phyloP scores from a whole-genome alignment of 768 basidiomycete genomes.

The Cystofilobasidium bisporidii region DNA sequence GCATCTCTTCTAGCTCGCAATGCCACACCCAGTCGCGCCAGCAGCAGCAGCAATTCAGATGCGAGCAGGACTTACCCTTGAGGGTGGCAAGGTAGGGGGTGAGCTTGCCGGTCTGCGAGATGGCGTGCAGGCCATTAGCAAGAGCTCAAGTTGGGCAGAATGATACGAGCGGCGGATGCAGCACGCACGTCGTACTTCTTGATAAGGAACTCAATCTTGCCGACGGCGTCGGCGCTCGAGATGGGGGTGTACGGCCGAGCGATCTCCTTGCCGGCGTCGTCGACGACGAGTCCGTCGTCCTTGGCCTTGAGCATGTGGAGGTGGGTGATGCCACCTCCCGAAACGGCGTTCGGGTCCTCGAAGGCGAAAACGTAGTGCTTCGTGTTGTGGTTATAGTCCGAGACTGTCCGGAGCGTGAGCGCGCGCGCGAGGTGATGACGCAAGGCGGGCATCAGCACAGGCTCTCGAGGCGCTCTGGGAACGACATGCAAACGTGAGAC shows the following conservation, averaged over 20 bases:
- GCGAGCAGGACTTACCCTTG: conserved; percentile 47
- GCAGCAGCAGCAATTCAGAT: too few relatives aligned
- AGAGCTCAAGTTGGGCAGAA: too few relatives aligned
- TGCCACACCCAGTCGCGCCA: too few relatives aligned
- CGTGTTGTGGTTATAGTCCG: conserved; percentile 91
- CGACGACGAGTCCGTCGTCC: conserved; percentile 50
- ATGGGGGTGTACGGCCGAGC: conserved; percentile 83
- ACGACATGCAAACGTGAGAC: conserved; percentile 42
- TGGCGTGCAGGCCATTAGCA: too few relatives aligned
- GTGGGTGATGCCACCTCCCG: conserved; percentile 67
- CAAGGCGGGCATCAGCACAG: background rate
- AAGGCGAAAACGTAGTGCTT: conserved; percentile 48
- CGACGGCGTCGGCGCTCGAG: conserved; percentile 62
- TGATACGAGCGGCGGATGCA: too few relatives aligned
- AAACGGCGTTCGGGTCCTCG: conserved; percentile 46
- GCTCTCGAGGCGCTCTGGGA: background rate
- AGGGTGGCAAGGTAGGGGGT: conserved; percentile 72
- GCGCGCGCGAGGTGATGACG: background rate
- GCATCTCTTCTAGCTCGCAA: too few relatives aligned
- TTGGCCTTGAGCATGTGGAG: conserved; percentile 69
- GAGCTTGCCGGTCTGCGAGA: conserved; percentile 59
- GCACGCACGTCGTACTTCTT: conserved; percentile 52
- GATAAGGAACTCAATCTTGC: conserved; percentile 68
- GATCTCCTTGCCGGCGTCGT: conserved; percentile 69
- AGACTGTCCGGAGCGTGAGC: conserved; percentile 37